Evolutionary conservation across 192 early-diverging fungal genomes (phyloP), one percentile per base, ranked within the genome.

Genomic region (Linnemannia zychae): DNA sequence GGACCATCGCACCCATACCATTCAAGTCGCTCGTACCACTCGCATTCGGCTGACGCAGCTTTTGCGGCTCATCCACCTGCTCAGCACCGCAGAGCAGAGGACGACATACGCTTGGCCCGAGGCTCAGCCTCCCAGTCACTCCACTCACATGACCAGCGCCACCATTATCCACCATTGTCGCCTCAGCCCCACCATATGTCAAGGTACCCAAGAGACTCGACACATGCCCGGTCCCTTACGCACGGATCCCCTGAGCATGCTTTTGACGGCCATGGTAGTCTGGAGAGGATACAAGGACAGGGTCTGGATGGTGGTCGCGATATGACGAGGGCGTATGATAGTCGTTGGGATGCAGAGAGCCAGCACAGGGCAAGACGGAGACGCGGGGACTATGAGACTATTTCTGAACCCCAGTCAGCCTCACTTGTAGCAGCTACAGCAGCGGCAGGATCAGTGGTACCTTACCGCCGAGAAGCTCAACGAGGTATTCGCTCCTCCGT

Each of bases 1-100:
- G 38, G 53, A 48, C 69, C 77, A 22, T 80, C 79, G 5, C 79
- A 80, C 28, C 72, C 79, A 13, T 74, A 80, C 66, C 60, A 80
- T 57, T 28, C 72, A 15, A 36, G 38, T 50, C 70, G 71, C 33
- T 37, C 78, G 4, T 73, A 37, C 36, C 60, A 24, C 40, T 38
- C 78, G 18, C 78, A 67, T 22, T 37, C 76, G 16, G 49, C 28
- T 31, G 71, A 79, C 38, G 34, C 46, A 1, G 78, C 72, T n/a
- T 28, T 28, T 46, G 24, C 22, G 28, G 15, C 11, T 4, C 57
- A 63, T 63, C 57, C 57, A 22, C 15, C 57, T 63, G 57, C 57
- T 63, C 57, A 63, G 57, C 57, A 63, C 57, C 57, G 57, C 76
- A 47, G 33, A 37, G 22, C 24, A 68, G 33, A 70, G 69, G 49